phyloP scores from a whole-genome alignment of 2,329 filamentous ascomycete species.

The Apiospora malaysiana region DNA sequence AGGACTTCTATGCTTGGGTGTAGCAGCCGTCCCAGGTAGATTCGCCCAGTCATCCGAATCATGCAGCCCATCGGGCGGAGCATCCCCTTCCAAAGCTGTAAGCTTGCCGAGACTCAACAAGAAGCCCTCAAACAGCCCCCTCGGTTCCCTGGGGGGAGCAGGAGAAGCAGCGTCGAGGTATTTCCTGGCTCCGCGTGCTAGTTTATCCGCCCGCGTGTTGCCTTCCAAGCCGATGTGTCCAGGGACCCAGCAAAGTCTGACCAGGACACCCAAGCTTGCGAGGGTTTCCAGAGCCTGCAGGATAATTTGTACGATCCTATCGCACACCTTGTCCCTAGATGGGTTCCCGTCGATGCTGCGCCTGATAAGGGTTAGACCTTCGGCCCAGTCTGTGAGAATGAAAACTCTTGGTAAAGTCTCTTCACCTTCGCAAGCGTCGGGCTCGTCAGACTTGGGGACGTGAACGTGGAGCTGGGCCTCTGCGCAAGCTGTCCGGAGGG shows the following conservation, averaged over 20 bases:
- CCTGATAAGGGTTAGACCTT: not conserved
- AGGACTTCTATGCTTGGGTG: not conserved
- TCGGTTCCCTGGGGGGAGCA: not conserved
- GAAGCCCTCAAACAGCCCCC: not conserved
- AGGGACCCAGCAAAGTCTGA: not conserved
- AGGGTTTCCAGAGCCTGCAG: not conserved
- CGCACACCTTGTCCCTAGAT: not conserved
- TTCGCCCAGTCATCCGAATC: not conserved
- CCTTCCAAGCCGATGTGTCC: not conserved
- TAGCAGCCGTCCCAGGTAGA: no score
- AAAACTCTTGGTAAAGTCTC: not conserved
- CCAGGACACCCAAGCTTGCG: not conserved
- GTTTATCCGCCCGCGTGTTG: not conserved
- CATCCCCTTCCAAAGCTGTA: not conserved
- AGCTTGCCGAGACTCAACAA: not conserved
- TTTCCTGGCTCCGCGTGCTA: not conserved
- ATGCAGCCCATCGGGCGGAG: not conserved
- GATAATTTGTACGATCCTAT: not conserved
- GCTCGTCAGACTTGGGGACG: not conserved
- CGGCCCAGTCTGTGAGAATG: not conserved
- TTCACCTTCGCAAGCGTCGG: not conserved
- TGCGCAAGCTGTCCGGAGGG: not conserved
- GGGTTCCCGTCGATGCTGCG: not conserved
- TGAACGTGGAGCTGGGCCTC: not conserved
- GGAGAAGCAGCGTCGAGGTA: not conserved